phyloP scores from a whole-genome alignment of 495 filamentous ascomycete genomes.

The Filosporella fistucella region DNA sequence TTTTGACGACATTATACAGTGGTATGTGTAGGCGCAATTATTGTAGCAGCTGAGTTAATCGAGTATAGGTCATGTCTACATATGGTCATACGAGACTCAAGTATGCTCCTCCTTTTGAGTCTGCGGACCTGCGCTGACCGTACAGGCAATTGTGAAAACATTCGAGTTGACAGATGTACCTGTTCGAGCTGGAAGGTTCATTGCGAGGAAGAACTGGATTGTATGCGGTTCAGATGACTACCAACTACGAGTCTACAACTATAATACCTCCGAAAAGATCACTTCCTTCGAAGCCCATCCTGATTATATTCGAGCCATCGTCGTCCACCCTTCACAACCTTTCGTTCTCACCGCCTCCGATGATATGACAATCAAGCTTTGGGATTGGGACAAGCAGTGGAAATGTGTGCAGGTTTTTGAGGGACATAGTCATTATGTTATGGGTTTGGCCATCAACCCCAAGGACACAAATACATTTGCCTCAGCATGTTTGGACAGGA shows the following conservation, averaged over 20 bases:
- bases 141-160: conserved; percentile 87
- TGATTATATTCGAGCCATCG: conserved; percentile 97
- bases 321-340: conserved; percentile 92
- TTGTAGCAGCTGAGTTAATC: conserved; percentile 18
- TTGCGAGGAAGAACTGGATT: conserved; percentile 99
- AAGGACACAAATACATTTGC: conserved; percentile 99
- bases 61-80: conserved; percentile 83
- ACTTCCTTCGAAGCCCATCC: conserved; percentile 97
- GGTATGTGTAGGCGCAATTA: conserved; percentile 65
- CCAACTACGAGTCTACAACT: conserved; percentile 93
- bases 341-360: conserved; percentile 96
- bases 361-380: conserved; percentile 99
- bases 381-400: conserved; percentile 99
- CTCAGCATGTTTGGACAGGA: conserved; percentile 89
- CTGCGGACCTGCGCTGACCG: conserved; percentile 11
- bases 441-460: conserved; percentile 99
- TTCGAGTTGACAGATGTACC: conserved; percentile 99
- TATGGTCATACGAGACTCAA: conserved; percentile 98
- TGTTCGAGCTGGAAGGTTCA: conserved; percentile 92
- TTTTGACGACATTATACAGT: conserved; percentile 93
- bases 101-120: conserved; percentile 31
- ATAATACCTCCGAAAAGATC: conserved; percentile 99
- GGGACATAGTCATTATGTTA: conserved; percentile 97
- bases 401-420: conserved; percentile 98
- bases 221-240: conserved; percentile 98